Percentiles rank a stretch among this genome's conserved stretches.
Conservation (phyloP, 371 early-diverging fungal species). For the Mortierella sp. region DNA sequence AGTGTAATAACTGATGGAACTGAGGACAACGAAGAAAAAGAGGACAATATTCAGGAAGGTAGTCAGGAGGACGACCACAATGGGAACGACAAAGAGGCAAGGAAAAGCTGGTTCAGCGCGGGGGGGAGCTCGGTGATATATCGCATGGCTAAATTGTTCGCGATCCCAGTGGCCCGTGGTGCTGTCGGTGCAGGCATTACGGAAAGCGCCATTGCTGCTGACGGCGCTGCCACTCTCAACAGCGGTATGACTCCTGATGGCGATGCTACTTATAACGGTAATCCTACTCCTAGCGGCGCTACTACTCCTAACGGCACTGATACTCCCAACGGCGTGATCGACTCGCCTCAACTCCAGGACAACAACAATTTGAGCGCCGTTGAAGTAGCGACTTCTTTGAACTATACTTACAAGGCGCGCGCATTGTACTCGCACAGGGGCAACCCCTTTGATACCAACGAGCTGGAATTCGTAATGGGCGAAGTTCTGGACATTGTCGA, state of each 20-base stretch:
- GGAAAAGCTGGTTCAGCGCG: too few species aligned
- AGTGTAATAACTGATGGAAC: too few species aligned
- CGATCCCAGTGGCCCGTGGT: constrained; percentile 37
- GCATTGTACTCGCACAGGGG: constrained; percentile 80
- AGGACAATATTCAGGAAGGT: too few species aligned
- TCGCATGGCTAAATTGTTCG: constrained; percentile 6
- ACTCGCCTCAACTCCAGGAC: not conserved
- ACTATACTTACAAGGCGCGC: constrained; percentile 66
- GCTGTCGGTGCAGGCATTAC: constrained; percentile 28
- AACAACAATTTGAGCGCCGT: constrained; percentile 48
- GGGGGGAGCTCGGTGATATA: too few species aligned
- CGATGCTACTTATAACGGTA: too few species aligned
- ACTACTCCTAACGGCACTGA: too few species aligned
- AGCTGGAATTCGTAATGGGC: constrained; percentile 88
- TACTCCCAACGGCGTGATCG: constrained; percentile 6
- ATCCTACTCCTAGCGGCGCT: too few species aligned
- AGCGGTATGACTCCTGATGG: too few species aligned
- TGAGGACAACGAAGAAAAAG: too few species aligned
- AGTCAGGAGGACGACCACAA: too few species aligned
- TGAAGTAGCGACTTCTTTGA: constrained; percentile 56
- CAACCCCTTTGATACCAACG: constrained; percentile 92
- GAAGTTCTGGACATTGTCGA: constrained; percentile 90
- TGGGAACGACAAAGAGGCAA: too few species aligned
- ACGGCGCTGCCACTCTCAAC: too few species aligned
- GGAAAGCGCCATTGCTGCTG: not conserved